Conservation (phyloP, 2,329 filamentous ascomycete genomes). For the Pseudogymnoascus sp. region DNA sequence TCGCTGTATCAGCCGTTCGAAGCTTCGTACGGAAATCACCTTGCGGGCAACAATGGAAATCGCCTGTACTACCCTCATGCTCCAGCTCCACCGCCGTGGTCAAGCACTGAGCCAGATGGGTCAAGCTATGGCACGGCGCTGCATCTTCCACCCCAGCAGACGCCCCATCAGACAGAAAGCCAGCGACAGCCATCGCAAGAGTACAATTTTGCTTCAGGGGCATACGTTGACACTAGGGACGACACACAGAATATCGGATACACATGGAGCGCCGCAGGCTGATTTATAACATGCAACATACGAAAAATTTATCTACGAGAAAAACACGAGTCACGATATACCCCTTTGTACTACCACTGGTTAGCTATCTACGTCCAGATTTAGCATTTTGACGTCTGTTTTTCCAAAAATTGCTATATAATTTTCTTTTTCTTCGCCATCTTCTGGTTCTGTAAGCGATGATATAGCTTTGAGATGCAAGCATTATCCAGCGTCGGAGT, state of each 20-base stretch:
- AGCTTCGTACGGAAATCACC: background rate
- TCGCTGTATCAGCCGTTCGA: background rate
- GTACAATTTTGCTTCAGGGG: background rate
- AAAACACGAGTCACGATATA: slow-evolving; percentile 1
- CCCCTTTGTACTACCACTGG: background rate
- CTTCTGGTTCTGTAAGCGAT: background rate
- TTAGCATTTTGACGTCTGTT: background rate
- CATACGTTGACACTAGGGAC: background rate
- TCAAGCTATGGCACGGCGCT: background rate
- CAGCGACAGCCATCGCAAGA: background rate
- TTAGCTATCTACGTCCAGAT: background rate
- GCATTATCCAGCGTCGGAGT: background rate
- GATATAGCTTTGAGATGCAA: slow-evolving; percentile 3
- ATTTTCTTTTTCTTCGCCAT: background rate
- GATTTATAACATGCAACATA: background rate
- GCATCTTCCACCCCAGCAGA: background rate
- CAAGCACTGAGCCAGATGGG: background rate
- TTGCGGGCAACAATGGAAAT: background rate
- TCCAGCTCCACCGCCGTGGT: background rate
- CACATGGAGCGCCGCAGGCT: background rate
- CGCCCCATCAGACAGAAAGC: background rate
- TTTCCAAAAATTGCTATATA: background rate
- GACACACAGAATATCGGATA: background rate
- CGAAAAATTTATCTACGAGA: background rate
- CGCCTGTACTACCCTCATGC: slow-evolving; percentile 5